These are phyloP conservation scores for Ogataea nitratoaversa DNA, from an alignment of 805 yeast genomes.

Conservation along the genomic window DNA sequence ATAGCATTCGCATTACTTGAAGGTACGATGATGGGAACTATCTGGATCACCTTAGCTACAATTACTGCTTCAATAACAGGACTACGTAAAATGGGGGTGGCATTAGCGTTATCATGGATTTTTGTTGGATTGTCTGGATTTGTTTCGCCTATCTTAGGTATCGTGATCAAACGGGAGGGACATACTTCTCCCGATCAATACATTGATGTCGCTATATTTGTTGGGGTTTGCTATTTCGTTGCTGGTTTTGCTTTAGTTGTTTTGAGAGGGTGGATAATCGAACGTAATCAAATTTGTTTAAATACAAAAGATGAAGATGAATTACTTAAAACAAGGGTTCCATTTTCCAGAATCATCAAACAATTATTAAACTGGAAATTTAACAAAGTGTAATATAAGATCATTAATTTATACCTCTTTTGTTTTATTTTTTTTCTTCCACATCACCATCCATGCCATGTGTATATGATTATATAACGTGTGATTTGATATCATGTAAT, in stretches of 20 bases:
- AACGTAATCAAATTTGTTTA: slow-evolving; percentile 37
- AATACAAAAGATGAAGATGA: slow-evolving; percentile 20
- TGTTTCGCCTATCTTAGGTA: slow-evolving; percentile 60
- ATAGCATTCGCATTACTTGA: slow-evolving; percentile 46
- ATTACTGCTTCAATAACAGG: slow-evolving; percentile 52
- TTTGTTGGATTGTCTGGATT: slow-evolving; percentile 46
- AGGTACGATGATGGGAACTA: slow-evolving; percentile 59
- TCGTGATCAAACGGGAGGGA: slow-evolving; percentile 39
- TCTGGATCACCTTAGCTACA: slow-evolving; percentile 54
- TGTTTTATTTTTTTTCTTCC: too few relatives aligned
- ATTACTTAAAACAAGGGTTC: slow-evolving; percentile 13
- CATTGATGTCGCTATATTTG: slow-evolving; percentile 50
- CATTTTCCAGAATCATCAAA: slow-evolving; percentile 4
- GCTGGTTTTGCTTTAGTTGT: slow-evolving; percentile 40
- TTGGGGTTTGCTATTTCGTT: slow-evolving; percentile 50
- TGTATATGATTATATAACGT: too few relatives aligned
- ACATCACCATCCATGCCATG: too few relatives aligned
- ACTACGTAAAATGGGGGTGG: slow-evolving; percentile 45
- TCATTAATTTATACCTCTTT: too few relatives aligned
- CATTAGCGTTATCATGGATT: slow-evolving; percentile 46
- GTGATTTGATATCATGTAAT: too few relatives aligned
- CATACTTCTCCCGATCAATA: slow-evolving; percentile 42
- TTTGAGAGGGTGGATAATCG: slow-evolving; percentile 52
- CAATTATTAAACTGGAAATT: slow-evolving; percentile 7
- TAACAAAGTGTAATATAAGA: slow-evolving; percentile 11